These are phyloP conservation scores for Stachybotrys chartarum DNA, from an alignment of 2,329 filamentous ascomycete genomes.

Conservation along the genomic window DNA sequence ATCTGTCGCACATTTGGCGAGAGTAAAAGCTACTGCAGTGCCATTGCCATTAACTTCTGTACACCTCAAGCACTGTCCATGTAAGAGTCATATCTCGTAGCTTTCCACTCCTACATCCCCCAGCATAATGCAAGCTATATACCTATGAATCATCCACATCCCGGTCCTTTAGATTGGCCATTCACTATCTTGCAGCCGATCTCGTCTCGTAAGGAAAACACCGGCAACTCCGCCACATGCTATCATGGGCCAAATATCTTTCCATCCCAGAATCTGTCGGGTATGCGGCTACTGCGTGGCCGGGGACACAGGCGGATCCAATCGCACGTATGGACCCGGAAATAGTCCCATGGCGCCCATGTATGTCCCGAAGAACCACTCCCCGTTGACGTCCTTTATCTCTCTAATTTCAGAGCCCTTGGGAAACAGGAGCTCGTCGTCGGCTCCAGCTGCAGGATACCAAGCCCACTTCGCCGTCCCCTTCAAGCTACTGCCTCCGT, in stretches of 20 bases:
- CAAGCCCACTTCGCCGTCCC: conserved; percentile 68
- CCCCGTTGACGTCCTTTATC: conserved; percentile 79
- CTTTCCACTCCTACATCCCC: neutral
- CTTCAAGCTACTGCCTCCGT: conserved; percentile 62
- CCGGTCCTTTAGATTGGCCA: too few relatives aligned
- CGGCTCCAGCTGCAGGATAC: conserved; percentile 57
- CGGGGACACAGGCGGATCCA: conserved; percentile 16
- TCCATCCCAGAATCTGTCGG: too few relatives aligned
- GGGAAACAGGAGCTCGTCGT: conserved; percentile 79
- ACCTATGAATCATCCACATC: neutral
- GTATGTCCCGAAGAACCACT: conserved; percentile 86
- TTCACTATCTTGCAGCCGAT: neutral
- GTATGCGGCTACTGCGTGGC: conserved; percentile 11
- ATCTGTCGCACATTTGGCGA: too few relatives aligned
- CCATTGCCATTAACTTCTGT: neutral
- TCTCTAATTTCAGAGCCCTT: conserved; percentile 76
- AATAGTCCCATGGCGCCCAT: conserved; percentile 75
- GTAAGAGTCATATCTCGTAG: neutral
- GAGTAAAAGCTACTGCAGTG: neutral
- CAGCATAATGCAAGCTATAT: neutral
- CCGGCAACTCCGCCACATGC: too few relatives aligned
- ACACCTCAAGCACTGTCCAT: neutral
- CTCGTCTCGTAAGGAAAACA: neutral
- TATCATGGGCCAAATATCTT: too few relatives aligned
- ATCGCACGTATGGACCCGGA: conserved; percentile 66